Percentiles rank a stretch among this genome's conserved stretches.
Conservation (phyloP, 306 rosid genomes). For the Crataegus laevigata region DNA sequence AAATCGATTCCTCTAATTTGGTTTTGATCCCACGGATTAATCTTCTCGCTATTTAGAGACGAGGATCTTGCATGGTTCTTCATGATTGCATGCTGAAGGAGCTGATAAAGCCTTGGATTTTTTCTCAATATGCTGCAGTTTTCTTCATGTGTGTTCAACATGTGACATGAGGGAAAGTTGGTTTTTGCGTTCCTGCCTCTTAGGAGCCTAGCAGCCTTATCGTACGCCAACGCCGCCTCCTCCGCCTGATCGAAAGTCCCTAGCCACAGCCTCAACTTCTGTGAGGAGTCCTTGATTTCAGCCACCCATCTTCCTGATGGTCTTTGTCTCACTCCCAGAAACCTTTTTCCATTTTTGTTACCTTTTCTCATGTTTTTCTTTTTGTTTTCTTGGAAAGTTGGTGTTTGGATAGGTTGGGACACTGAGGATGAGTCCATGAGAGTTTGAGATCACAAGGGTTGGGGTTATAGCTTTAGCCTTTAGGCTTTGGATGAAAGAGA, state of each 20-base stretch:
- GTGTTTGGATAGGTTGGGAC: constrained; percentile 16
- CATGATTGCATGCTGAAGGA: constrained; percentile 63
- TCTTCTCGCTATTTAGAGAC: constrained; percentile 10
- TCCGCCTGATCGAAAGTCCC: constrained; percentile 77
- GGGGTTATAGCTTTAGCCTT: constrained; percentile 11
- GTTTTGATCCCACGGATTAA: neutral
- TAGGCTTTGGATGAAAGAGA: constrained; percentile 13
- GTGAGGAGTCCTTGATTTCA: constrained; percentile 79
- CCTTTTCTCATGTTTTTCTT: constrained; percentile 14
- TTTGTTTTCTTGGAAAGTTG: constrained; percentile 12
- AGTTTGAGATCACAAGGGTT: constrained; percentile 21
- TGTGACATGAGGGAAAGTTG: constrained; percentile 46
- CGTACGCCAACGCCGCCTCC: constrained; percentile 84
- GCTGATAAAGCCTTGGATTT: constrained; percentile 60
- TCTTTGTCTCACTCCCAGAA: constrained; percentile 79
- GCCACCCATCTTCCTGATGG: constrained; percentile 98
- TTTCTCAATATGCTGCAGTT: constrained; percentile 35
- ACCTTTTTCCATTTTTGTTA: constrained; percentile 38
- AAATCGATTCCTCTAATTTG: neutral
- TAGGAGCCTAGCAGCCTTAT: constrained; percentile 74
- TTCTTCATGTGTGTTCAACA: constrained; percentile 32
- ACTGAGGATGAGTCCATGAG: constrained; percentile 47
- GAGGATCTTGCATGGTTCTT: constrained; percentile 50
- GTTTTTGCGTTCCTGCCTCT: constrained; percentile 87
- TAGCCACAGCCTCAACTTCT: constrained; percentile 81